Percentiles rank a stretch among this genome's conserved stretches.
These are phyloP conservation scores for Kalmanozyma brasiliensis DNA, from an alignment of 1,284 basidiomycete species.

Conservation along the genomic window DNA sequence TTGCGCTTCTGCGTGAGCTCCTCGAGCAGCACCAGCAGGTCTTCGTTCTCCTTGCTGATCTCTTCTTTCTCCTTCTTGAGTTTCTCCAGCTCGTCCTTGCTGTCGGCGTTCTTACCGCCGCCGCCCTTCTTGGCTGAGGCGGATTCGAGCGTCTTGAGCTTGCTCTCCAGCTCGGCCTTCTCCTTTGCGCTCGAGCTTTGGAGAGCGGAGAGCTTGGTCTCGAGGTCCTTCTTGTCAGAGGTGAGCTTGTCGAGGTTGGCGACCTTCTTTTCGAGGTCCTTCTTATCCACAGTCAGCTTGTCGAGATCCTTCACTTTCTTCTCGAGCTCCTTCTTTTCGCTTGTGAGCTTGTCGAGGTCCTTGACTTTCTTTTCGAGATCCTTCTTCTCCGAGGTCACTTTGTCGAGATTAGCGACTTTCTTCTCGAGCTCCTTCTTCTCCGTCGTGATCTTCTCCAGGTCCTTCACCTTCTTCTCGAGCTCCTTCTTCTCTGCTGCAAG, in stretches of 20 bases:
- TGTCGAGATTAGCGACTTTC: conserved; percentile 52
- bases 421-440: conserved; percentile 55
- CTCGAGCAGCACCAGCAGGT: conserved; percentile 90
- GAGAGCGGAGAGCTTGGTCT: conserved; percentile 5
- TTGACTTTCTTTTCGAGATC: conserved; percentile 26
- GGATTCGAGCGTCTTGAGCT: conserved; percentile 15
- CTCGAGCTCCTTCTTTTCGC: conserved; percentile 32
- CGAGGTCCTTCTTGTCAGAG: conserved; percentile 64
- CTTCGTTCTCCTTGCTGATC: conserved; percentile 92
- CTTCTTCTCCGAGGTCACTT: conserved; percentile 10
- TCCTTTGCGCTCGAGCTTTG: conserved; percentile 4
- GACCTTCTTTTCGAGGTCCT: conserved; percentile 69
- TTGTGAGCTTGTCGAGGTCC: conserved; percentile 14
- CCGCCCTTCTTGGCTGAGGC: conserved; percentile 1
- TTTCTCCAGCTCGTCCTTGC: conserved; percentile 11
- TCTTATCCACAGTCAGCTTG: conserved; percentile 42
- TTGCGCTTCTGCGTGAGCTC: conserved; percentile 87
- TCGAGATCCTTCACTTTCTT: conserved; percentile 17
- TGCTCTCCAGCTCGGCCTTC: conserved; percentile 11
- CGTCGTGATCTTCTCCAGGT: conserved; percentile 20
- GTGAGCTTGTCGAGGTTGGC: conserved; percentile 80
- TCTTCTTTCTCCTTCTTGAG: conserved; percentile 71
- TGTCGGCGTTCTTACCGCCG: neutral
- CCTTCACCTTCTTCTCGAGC: conserved; percentile 9
- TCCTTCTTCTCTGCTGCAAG: conserved; percentile 36